Evolutionary conservation across 208 protist genomes (phyloP).

Genomic region (Porcisia hertigi): DNA sequence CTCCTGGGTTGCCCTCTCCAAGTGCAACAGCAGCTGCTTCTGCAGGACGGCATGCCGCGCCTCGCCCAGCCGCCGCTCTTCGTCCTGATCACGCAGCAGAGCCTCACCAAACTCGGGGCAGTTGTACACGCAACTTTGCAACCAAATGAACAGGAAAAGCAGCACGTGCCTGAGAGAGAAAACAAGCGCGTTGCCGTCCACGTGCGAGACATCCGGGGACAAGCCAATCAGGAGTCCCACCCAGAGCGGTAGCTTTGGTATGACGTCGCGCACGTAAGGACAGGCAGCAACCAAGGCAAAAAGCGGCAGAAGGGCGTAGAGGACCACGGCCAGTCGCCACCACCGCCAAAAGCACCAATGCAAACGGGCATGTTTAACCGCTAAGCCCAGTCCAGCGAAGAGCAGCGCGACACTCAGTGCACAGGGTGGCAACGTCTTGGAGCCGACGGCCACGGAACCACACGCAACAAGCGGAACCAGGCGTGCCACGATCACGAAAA

Average conservation of each 20-base stretch:
- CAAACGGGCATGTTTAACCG: slow-evolving; percentile 7
- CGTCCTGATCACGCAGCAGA: slow-evolving; percentile 31
- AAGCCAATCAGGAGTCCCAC: slow-evolving; percentile 28
- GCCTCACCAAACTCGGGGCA: slow-evolving; percentile 26
- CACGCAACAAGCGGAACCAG: slow-evolving; percentile 22
- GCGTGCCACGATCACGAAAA: slow-evolving; percentile 10
- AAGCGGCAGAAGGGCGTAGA: slow-evolving; percentile 22
- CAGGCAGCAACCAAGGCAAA: slow-evolving; percentile 11
- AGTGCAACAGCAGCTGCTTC: slow-evolving; percentile 14
- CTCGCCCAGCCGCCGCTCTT: slow-evolving; percentile 20
- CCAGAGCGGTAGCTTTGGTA: slow-evolving; percentile 22
- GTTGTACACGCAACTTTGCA: slow-evolving; percentile 37
- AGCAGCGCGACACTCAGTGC: slow-evolving; percentile 19
- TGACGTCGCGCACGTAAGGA: slow-evolving; percentile 12
- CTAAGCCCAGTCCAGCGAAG: slow-evolving; percentile 16
- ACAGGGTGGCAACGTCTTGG: slow-evolving; percentile 6
- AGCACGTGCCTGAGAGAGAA: slow-evolving; percentile 18
- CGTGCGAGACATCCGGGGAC: slow-evolving; percentile 10
- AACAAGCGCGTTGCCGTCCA: slow-evolving; percentile 7
- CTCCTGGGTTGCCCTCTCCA: slow-evolving; percentile 16
- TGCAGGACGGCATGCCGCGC: slow-evolving; percentile 25
- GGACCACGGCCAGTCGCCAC: slow-evolving; percentile 19
- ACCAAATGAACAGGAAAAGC: slow-evolving; percentile 28
- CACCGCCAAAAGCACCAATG: slow-evolving; percentile 31
- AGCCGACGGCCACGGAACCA: slow-evolving; percentile 15